Evolutionary conservation across 2,329 filamentous ascomycete genomes (phyloP).

Genomic region (Coniella lustricola): DNA sequence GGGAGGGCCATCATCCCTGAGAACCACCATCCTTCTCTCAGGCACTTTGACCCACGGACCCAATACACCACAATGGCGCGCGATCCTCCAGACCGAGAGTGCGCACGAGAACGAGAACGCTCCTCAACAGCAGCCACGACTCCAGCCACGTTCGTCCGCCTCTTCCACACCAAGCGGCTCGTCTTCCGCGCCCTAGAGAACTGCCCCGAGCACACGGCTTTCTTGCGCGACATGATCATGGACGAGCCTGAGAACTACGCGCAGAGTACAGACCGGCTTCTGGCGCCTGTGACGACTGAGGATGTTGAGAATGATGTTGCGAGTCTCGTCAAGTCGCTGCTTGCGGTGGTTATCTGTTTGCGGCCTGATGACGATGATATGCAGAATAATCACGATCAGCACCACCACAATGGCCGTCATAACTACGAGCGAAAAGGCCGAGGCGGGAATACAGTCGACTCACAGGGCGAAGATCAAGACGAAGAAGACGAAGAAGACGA

Average conservation of each 20-base stretch:
- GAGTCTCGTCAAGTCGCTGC: conserved; percentile 2
- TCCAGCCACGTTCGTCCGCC: neutral
- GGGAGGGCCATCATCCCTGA: no score
- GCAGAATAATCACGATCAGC: neutral
- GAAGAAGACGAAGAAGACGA: neutral
- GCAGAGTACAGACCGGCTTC: conserved; percentile 1
- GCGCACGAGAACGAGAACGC: no score
- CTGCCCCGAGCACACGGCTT: conserved; percentile 7
- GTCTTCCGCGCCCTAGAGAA: conserved; percentile 12
- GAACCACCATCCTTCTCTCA: no score
- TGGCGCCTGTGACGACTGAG: conserved; percentile 10
- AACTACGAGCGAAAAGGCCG: no score
- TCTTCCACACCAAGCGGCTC: conserved; percentile 11
- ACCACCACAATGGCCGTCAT: no score
- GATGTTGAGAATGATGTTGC: conserved; percentile 6
- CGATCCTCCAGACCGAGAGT: neutral
- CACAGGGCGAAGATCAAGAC: no score
- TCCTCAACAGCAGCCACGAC: no score
- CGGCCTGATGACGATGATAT: neutral
- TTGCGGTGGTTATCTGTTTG: conserved; percentile 11
- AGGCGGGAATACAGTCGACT: no score
- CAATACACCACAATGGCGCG: conserved; percentile 6
- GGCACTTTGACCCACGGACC: no score
- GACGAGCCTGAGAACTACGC: conserved; percentile 12
- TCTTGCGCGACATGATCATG: conserved; percentile 8